A percentile compares a stretch with the other conserved stretches of the same genome.
Conservation (phyloP, 2,329 filamentous ascomycete species). For the Geosmithia morbida region DNA sequence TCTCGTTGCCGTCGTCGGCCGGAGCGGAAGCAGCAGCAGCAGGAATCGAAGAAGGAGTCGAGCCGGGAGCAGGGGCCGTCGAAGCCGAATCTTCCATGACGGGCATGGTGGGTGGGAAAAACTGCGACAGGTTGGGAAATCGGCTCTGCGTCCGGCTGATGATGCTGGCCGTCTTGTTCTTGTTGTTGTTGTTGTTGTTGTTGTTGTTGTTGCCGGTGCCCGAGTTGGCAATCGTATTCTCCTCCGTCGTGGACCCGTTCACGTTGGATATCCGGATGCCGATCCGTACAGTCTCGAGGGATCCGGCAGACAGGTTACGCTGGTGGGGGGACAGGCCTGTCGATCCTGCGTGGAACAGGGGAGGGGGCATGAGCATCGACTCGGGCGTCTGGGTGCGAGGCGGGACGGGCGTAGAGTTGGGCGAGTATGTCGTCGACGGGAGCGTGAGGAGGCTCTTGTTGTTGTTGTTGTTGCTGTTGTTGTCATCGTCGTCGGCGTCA, state of each 20-base stretch:
- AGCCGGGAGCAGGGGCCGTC: neutral
- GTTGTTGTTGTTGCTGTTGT: neutral
- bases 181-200: too few relatives aligned
- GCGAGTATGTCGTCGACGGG: conserved; percentile 32
- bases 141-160: neutral
- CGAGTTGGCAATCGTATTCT: neutral
- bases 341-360: conserved; percentile 20
- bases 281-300: conserved; percentile 57
- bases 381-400: neutral
- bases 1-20: neutral
- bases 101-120: neutral
- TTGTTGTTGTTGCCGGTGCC: too few relatives aligned
- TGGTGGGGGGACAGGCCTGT: conserved; percentile 22
- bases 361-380: conserved; percentile 22
- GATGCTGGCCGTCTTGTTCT: neutral
- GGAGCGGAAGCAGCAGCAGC: too few relatives aligned
- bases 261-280: conserved; percentile 52
- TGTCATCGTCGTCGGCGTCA: neutral
- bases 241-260: conserved; percentile 20
- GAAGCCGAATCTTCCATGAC: neutral
- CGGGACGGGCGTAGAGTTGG: neutral
- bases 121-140: neutral
- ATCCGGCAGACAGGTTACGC: conserved; percentile 47
- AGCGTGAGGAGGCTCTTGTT: conserved; percentile 13
- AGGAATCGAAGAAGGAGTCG: too few relatives aligned